Percentiles rank a stretch among this genome's conserved stretches.
Evolutionary conservation across 345 rosid genomes (phyloP).

Genomic region (Arabidopsis arenosa): DNA sequence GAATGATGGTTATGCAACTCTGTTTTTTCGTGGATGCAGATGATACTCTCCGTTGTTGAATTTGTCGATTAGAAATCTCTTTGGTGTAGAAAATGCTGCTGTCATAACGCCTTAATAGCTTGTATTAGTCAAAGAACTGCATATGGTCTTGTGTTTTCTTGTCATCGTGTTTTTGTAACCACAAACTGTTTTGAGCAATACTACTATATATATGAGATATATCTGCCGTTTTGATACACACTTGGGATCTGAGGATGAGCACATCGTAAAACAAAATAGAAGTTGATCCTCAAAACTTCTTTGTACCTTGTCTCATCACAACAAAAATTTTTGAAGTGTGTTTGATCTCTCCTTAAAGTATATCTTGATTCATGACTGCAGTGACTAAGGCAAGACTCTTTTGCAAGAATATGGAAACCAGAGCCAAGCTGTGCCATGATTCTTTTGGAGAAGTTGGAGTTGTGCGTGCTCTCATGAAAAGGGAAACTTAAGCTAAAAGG

Average conservation of each 20-base stretch:
- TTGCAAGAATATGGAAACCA: constrained; percentile 1
- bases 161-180: constrained; percentile 16
- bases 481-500: constrained; percentile 1
- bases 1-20: constrained; percentile 50
- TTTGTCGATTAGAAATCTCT: constrained; percentile 36
- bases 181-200: constrained; percentile 25
- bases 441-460: constrained; percentile 3
- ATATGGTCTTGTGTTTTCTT: constrained; percentile 31
- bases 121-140: constrained; percentile 16
- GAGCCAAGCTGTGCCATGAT: background rate
- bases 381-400: constrained; percentile 1
- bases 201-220: constrained; percentile 10
- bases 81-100: constrained; percentile 15
- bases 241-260: constrained; percentile 1
- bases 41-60: constrained; percentile 34
- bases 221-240: constrained; percentile 23
- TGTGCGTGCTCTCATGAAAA: constrained; percentile 1
- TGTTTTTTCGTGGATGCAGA: constrained; percentile 6
- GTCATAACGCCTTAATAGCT: background rate
- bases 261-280: background rate
- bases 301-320: background rate
- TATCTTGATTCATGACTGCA: background rate
- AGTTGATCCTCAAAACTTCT: constrained; percentile 14
- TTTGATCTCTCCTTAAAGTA: constrained; percentile 7
- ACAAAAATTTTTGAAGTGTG: constrained; percentile 8